Base-by-base conservation (phyloP, 805 yeast species). In the Candida maesae region DNA sequence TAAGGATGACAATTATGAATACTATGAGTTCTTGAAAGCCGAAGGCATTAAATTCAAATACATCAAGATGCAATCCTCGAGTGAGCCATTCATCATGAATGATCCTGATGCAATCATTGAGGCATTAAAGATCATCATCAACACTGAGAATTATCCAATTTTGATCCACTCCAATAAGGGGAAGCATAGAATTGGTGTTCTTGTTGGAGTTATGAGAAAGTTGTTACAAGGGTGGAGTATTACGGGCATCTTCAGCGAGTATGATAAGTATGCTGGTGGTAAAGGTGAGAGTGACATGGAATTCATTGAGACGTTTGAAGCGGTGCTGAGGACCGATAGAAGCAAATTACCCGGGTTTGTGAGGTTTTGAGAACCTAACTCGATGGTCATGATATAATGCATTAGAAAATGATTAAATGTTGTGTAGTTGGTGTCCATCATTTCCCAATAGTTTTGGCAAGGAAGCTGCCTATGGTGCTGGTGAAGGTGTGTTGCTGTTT, bases 91-190 rank as follows among this genome's bases (percentile, higher is more conserved):
- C 57, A 66, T 71, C 8, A 70, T 68, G 60, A 79, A 77, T 45
- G 78, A 80, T 48, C 75, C 80, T 4, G 68, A 67, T 6, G 74
- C 81, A 2, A 71, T 89, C 42, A 68, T 76, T 18, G 58, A 63
- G 17, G 81, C 86, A 1, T 64, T 84, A 31, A 68, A 74, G 41
- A 53, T 83, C 27, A 68, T 84, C 36, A 58, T 80, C 24, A 74
- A 83, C 52, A 70, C 69, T 35, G 77, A 79, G 12, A 89, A 89
- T 59, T 87, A 84, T 58, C 99, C 99, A 1, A 78, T 91, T 11
- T 68, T 91, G 42, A 76, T 91, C 11, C 98, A 93, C 60, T 88
- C 96, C 4, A 88, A 93, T 62, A 91, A 91, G 66, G 99, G 99
- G 2, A 93, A 93, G 61, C 99, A 91, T 60, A 65, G 99, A 32